phyloP scores from a whole-genome alignment of 1,284 basidiomycete genomes.

The Microbotryum saponariae region DNA sequence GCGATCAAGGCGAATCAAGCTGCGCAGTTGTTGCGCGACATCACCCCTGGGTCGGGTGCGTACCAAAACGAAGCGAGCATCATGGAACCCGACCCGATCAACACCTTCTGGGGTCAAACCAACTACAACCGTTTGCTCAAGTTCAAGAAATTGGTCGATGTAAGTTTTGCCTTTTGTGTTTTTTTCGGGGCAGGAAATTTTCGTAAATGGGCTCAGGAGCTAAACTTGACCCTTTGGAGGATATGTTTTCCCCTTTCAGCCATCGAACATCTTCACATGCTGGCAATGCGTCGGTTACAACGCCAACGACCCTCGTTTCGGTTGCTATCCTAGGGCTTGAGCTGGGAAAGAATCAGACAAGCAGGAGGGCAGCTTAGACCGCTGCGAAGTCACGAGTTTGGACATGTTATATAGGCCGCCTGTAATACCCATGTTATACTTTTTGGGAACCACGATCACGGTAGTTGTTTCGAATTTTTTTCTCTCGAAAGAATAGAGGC shows the following conservation, averaged over 20 bases:
- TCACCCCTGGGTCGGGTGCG: not conserved
- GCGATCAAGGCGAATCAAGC: conserved; percentile 1
- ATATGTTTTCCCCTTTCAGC: not conserved
- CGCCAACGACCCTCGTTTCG: not conserved
- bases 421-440: no score
- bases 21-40: conserved; percentile 3
- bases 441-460: no score
- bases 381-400: no score
- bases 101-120: not conserved
- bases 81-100: not conserved
- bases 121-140: not conserved
- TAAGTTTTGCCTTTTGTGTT: no score
- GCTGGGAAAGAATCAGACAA: no score
- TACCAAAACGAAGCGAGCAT: conserved; percentile 3
- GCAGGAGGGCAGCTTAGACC: no score
- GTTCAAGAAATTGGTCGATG: not conserved
- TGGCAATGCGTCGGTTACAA: conserved; percentile 6
- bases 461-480: no score
- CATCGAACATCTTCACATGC: not conserved
- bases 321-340: not conserved
- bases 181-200: no score
- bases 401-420: no score
- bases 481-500: no score
- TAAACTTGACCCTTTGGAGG: no score
- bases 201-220: no score